phyloP scores from a whole-genome alignment of 2,329 filamentous ascomycete genomes.

The Beauveria asiatica region DNA sequence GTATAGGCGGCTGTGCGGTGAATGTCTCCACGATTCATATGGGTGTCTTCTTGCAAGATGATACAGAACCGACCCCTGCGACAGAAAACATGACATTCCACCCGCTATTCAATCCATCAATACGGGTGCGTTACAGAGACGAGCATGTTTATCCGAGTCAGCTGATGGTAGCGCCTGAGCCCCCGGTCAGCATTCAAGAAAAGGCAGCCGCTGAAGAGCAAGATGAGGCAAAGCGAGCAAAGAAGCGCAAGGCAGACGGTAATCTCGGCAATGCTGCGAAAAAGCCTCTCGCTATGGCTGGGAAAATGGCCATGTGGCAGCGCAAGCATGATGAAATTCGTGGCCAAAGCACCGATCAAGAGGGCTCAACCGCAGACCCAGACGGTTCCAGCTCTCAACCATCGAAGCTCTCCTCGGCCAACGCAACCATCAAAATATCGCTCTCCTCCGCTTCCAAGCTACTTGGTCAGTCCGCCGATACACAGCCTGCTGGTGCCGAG shows the following conservation, averaged over 20 bases:
- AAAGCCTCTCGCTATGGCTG: slow-evolving; percentile 32
- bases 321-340: slow-evolving; percentile 35
- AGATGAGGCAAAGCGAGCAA: slow-evolving; percentile 31
- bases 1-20: slow-evolving; percentile 65
- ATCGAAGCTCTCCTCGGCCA: slow-evolving; percentile 11
- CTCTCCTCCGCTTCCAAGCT: slow-evolving; percentile 10
- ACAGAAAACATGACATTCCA: slow-evolving; percentile 59
- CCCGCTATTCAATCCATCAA: slow-evolving; percentile 57
- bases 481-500: slow-evolving; percentile 8
- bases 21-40: slow-evolving; percentile 69
- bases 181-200: slow-evolving; percentile 23
- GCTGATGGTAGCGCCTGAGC: slow-evolving; percentile 46
- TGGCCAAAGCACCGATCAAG: slow-evolving; percentile 7
- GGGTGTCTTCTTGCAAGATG: slow-evolving; percentile 73
- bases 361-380: not conserved
- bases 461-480: not conserved
- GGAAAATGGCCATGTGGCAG: slow-evolving; percentile 37
- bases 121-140: slow-evolving; percentile 71
- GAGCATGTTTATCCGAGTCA: slow-evolving; percentile 63
- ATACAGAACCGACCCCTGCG: slow-evolving; percentile 46
- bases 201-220: slow-evolving; percentile 14
- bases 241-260: slow-evolving; percentile 47
- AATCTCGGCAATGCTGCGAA: slow-evolving; percentile 24
- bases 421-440: slow-evolving; percentile 14
- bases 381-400: not conserved